phyloP scores from a whole-genome alignment of 495 filamentous ascomycete species.

The Aspergillus cristatus region DNA sequence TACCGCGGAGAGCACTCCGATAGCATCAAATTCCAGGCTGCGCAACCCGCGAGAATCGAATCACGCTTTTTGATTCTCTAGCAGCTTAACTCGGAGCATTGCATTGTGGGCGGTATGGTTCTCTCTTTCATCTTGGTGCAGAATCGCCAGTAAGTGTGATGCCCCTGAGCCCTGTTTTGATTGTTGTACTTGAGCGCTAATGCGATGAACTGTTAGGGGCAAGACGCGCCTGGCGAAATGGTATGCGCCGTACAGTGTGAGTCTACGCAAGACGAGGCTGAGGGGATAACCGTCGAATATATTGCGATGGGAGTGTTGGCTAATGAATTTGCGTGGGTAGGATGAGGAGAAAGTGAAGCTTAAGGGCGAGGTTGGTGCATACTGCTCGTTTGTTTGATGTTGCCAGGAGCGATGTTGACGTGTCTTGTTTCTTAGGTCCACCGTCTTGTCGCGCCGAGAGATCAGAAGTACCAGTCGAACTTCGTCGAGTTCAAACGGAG shows the following conservation, averaged over 20 bases:
- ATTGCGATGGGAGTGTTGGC: neutral
- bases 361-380: conserved; percentile 64
- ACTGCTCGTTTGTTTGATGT: neutral
- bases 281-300: neutral
- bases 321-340: conserved; percentile 17
- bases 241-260: conserved; percentile 89
- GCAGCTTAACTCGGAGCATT: neutral
- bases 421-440: conserved; percentile 59
- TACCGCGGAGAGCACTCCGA: neutral
- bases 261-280: too few species aligned
- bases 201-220: conserved; percentile 50
- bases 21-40: neutral
- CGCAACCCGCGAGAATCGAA: neutral
- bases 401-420: too few species aligned
- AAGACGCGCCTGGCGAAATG: conserved; percentile 98
- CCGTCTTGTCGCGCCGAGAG: conserved; percentile 90
- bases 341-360: conserved; percentile 95
- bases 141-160: conserved; percentile 72
- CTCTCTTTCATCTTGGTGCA: conserved; percentile 95
- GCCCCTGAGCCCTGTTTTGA: neutral
- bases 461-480: conserved; percentile 99
- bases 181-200: conserved; percentile 7
- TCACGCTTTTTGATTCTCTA: neutral
- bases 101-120: conserved; percentile 46
- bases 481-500: conserved; percentile 82